phyloP scores from a whole-genome alignment of 257 asterid species.

The Oldenlandia corymbosa region DNA sequence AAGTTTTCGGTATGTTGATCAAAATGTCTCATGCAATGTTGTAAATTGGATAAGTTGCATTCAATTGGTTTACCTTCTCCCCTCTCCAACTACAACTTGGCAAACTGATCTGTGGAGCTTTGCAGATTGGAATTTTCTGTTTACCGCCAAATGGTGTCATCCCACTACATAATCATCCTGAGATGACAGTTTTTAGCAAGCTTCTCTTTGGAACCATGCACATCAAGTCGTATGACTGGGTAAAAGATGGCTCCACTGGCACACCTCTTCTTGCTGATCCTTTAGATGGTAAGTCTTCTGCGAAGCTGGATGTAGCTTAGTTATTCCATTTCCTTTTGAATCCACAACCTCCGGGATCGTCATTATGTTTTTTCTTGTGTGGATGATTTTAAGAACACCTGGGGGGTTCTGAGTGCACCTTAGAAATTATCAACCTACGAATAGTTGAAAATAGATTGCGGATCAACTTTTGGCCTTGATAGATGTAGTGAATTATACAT shows the following conservation, averaged over 20 bases:
- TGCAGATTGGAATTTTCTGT: constrained; percentile 88
- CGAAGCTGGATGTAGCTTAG: neutral
- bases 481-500: too few relatives aligned
- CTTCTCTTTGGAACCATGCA: constrained; percentile 90
- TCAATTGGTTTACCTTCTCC: neutral
- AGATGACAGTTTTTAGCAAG: constrained; percentile 91
- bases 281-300: constrained; percentile 32
- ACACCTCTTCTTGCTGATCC: constrained; percentile 16
- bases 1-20: constrained; percentile 62
- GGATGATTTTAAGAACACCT: neutral
- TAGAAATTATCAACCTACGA: neutral
- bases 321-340: neutral
- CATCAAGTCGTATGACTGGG: constrained; percentile 77
- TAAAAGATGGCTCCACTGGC: constrained; percentile 17
- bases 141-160: constrained; percentile 82
- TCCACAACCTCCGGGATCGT: too few relatives aligned
- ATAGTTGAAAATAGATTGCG: neutral
- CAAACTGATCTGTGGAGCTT: constrained; percentile 1
- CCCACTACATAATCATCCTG: constrained; percentile 94
- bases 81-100: neutral
- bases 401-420: neutral
- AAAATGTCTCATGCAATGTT: neutral
- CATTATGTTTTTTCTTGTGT: neutral
- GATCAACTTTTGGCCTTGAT: neutral
- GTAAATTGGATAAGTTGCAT: neutral